Evolutionary conservation across 768 basidiomycete species (phyloP), one percentile per base, ranked within the genome.

Genomic region (Boletellus ananas): DNA sequence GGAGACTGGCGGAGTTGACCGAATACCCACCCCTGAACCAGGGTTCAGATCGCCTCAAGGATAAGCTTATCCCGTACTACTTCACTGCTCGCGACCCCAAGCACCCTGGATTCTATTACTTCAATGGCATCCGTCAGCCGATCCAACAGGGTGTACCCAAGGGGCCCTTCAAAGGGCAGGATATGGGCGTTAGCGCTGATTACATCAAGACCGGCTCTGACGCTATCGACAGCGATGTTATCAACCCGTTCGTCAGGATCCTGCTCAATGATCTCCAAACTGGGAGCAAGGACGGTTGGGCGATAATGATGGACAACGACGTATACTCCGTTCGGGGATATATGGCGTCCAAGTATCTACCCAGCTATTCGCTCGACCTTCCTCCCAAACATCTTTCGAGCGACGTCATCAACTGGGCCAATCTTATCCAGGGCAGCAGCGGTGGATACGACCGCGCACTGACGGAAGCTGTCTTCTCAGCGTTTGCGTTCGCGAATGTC

Each of bases 361-460:
- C 60, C 7, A 65, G 66, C 40, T n/a, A 35, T 23, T 20, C 3
- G 20, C 47, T 68, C 12, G 11, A 43, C 0, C 47, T 65, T 21
- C 59, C 67, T 13, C 50, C 54, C 6, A 34, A 39, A 7, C 55
- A 59, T 12, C 61, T 62, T 39, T 34, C 55, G 9, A 57, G 1
- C 33, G 44, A 58, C 17, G 57, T 67, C 9, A 54, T 73, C 29
- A 65, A 71, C 50, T 75, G 59, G 58, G 40, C 44, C 8, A 43
- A 70, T 44, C 70, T 67, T 9, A 65, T 74, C 13, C 65, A 61
- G 34, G 59, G 58, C 14, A 61, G 55, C 27, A 62, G 63, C 5
- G 67, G 65, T 1, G 64, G 56, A 52, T 75, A 66, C 51, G 69
- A 75, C 47, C 60, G 62, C 0, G 62, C 62, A n/a, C 56, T 74